phyloP scores from a whole-genome alignment of 805 yeast species.

The Sugiyamaella mastotermitis region DNA sequence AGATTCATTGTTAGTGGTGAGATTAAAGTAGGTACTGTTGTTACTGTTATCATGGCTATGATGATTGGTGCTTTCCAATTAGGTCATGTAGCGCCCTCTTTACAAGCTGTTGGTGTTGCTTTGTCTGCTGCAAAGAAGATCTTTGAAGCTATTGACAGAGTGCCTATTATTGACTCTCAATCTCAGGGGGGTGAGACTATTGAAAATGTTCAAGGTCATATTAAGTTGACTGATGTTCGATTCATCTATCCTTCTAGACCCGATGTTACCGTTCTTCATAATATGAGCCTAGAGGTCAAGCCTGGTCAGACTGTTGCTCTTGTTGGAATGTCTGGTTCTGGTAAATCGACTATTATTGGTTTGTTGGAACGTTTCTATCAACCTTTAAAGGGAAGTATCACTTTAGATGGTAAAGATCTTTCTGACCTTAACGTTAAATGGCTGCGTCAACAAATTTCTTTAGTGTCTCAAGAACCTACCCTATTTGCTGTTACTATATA shows the following conservation, averaged over 20 bases:
- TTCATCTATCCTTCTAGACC: slow-evolving; percentile 80
- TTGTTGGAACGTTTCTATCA: slow-evolving; percentile 86
- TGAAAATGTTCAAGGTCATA: slow-evolving; percentile 48
- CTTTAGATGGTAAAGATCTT: slow-evolving; percentile 81
- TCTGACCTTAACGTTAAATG: slow-evolving; percentile 65
- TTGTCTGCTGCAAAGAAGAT: slow-evolving; percentile 36
- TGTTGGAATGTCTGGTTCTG: slow-evolving; percentile 95
- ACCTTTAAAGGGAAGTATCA: slow-evolving; percentile 62
- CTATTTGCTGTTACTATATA: slow-evolving; percentile 80
- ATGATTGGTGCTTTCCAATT: slow-evolving; percentile 38
- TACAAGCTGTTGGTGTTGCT: slow-evolving; percentile 33
- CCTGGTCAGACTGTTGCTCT: slow-evolving; percentile 90
- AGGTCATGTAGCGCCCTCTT: slow-evolving; percentile 37
- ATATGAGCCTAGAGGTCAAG: slow-evolving; percentile 72
- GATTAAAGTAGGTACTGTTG: slow-evolving; percentile 29
- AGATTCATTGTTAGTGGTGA: slow-evolving; percentile 31
- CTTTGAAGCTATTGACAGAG: slow-evolving; percentile 39
- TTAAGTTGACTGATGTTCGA: slow-evolving; percentile 73
- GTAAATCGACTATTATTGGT: slow-evolving; percentile 85
- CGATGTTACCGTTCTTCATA: slow-evolving; percentile 72
- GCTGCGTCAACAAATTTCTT: slow-evolving; percentile 70
- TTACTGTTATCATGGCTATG: slow-evolving; percentile 35
- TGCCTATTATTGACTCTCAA: slow-evolving; percentile 34
- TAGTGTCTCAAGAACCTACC: slow-evolving; percentile 96
- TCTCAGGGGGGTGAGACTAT: slow-evolving; percentile 19